These are phyloP conservation scores for Chenopodium album DNA, from an alignment of 148 eudicot species.

Conservation along the genomic window DNA sequence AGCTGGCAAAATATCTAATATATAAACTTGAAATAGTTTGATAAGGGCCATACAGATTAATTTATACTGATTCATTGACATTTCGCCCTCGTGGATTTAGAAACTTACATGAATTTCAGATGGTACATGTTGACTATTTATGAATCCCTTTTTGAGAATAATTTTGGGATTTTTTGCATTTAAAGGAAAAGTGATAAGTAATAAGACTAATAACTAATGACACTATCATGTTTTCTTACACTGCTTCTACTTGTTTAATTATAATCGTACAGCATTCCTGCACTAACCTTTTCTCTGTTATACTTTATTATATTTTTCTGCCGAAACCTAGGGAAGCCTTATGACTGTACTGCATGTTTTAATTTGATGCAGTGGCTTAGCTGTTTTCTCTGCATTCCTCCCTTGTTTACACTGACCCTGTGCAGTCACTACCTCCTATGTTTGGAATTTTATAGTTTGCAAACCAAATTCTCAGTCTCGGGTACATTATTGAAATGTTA, in stretches of 20 bases:
- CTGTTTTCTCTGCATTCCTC: too few relatives aligned
- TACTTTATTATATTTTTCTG: not conserved
- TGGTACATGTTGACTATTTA: not conserved
- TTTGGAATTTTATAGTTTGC: not conserved
- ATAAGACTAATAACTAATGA: too few relatives aligned
- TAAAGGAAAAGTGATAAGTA: not conserved
- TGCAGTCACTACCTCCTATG: too few relatives aligned
- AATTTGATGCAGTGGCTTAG: too few relatives aligned
- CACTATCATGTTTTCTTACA: not conserved
- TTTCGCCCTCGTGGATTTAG: not conserved
- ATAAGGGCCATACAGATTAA: not conserved
- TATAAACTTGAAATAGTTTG: too few relatives aligned
- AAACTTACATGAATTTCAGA: not conserved
- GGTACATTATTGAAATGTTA: not conserved
- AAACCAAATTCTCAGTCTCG: not conserved
- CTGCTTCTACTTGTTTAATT: not conserved
- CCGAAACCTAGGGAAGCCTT: not conserved
- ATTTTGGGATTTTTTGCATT: not conserved
- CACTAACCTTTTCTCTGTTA: not conserved
- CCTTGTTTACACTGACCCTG: too few relatives aligned
- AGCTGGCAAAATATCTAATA: not conserved
- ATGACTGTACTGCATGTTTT: not conserved
- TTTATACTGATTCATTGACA: not conserved
- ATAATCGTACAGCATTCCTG: not conserved
- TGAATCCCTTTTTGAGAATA: not conserved